These are phyloP conservation scores for Fennellomyces sp. DNA, from an alignment of 371 early-diverging fungal species.

Conservation along the genomic window DNA sequence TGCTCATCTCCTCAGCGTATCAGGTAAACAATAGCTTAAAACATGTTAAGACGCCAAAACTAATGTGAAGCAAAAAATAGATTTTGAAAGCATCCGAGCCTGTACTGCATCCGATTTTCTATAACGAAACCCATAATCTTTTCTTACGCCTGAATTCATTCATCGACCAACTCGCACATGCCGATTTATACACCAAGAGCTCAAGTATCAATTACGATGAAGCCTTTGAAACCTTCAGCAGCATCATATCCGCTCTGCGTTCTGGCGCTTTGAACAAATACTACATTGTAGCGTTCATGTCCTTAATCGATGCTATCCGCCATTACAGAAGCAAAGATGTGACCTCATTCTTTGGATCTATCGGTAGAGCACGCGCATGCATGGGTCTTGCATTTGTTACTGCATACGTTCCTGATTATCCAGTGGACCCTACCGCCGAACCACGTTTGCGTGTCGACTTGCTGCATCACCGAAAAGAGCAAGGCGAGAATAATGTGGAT, in stretches of 20 bases:
- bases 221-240: conserved; percentile 5
- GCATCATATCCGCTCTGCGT: conserved; percentile 9
- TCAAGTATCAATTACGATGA: conserved; percentile 14
- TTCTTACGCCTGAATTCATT: conserved; percentile 6
- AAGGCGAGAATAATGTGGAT: conserved; percentile 48
- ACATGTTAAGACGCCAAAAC: no score
- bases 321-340: conserved; percentile 22
- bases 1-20: conserved; percentile 31
- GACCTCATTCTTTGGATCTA: conserved; percentile 16
- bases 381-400: conserved; percentile 64
- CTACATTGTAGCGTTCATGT: conserved; percentile 22
- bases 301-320: conserved; percentile 17
- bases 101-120: background rate
- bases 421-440: conserved; percentile 78
- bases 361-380: conserved; percentile 60
- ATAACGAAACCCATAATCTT: background rate
- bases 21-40: conserved; percentile 49
- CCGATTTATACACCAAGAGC: background rate
- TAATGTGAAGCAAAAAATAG: background rate
- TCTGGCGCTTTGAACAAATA: conserved; percentile 19
- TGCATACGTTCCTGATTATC: conserved; percentile 75
- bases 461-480: conserved; percentile 45
- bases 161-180: conserved; percentile 1
- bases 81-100: conserved; percentile 4
- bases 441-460: conserved; percentile 66